Evolutionary conservation across 257 asterid genomes (phyloP), one percentile per base, ranked within the genome.

Genomic region (Fraxinus americana): DNA sequence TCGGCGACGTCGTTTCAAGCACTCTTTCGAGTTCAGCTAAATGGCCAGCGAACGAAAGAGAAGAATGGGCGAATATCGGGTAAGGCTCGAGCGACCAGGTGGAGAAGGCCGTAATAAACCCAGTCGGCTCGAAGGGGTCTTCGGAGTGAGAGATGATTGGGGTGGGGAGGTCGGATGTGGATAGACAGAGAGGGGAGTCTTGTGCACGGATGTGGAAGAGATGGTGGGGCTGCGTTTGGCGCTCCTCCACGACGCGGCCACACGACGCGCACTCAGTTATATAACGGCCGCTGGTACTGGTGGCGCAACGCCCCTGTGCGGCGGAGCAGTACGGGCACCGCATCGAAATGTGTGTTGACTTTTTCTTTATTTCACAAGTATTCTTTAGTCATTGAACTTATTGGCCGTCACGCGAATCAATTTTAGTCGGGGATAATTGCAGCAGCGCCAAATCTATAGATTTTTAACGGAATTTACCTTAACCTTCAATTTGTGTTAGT

Each of bases 131-230:
- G 83, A 95, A 95, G 0, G 98, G 99, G 89, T 95, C 98, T 4
- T 90, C 96, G 52, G 77, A 90, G 86, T 72, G 74, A 32, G 88
- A 25, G 57, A 61, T 81, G 74, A 41, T 19, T 10, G 96, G 87
- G 74, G 75, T 79, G n/a, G 97, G 96, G 84, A 95, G 96, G 88
- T 95, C 99, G 83, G 99, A 93, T 77, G 97, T 95, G 83, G 88
- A 98, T 76, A 95, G 93, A 83, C n/a, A 89, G 80, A 95, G 98
- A 17, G 99, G 97, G 78, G 81, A 79, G 71, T 95, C 99, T 77
- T 92, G 97, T 29, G 98, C 99, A 21, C 99, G 99, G 82, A 85
- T 86, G 88, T 95, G 98, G 88, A 95, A 95, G 79, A 95, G 94
- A 82, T 93, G 99, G 87, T 95, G 98, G 34, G 99, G 91, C 48